Evolutionary conservation across 441 rosid genomes (phyloP), one percentile per base, ranked within the genome.

Genomic region (Populus hybrid): DNA sequence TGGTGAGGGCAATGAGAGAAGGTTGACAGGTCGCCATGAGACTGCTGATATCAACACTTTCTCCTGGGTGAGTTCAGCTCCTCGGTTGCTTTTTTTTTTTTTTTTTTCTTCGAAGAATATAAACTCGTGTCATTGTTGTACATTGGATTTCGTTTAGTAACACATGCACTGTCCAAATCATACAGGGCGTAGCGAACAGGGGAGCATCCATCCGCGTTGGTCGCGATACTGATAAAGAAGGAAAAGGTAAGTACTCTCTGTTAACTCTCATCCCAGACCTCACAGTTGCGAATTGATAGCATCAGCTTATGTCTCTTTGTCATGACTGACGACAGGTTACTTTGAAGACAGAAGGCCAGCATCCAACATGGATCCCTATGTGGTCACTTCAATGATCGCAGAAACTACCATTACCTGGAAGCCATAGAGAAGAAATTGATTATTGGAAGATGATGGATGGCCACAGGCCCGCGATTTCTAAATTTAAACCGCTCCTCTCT

Each of bases 191-290:
- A 65, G 97, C 94, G 5, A 89, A 93, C 69, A 83, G 97, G n/a
- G 97, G 97, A 10, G 97, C 97, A 50, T 93, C 97, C 26, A 64
- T 93, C 23, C 95, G 95, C 4, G 88, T 93, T 42, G 95, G 95
- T n/a, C 90, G 95, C 2, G 95, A 93, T 18, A 93, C 97, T 0
- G 94, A 93, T 79, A 82, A 88, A 75, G 84, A 71, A 0, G 97
- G 97, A 67, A 90, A 90, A 81, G 97, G 95, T 82, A 75, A 77
- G 21, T 14, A 32, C 10, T 6, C 5, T 23, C 26, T 53, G 28
- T 18, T 2, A 24, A 20, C 4, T 24, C 24, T 3, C 28, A 76
- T 20, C 14, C n/a, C 5, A 21, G 32, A 4, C 4, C 46, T 7
- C 23, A 3, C 6, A n/a, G 3, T 32, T 21, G 42, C 21, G n/a